A percentile compares a stretch with the other conserved stretches of the same genome.
Conservation (phyloP, 768 basidiomycete species). For the Calocybe cyanea region DNA sequence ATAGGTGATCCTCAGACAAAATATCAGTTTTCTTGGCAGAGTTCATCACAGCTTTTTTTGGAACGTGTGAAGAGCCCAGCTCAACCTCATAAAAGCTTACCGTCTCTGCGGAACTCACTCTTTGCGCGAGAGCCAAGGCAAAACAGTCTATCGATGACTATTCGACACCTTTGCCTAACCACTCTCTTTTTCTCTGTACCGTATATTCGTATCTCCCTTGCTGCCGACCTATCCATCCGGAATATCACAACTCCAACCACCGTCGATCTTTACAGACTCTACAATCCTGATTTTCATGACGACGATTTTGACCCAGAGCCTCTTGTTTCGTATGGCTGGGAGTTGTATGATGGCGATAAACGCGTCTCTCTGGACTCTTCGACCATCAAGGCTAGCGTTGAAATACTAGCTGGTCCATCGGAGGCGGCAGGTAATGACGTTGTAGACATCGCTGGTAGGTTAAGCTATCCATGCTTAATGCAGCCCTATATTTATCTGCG, state of each 20-base stretch:
- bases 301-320: not conserved
- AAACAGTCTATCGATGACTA: no score
- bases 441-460: slow-evolving; percentile 7
- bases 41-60: no score
- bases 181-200: no score
- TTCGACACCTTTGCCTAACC: no score
- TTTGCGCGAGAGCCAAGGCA: no score
- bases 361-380: not conserved
- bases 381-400: not conserved
- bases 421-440: slow-evolving; percentile 1
- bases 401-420: slow-evolving; percentile 2
- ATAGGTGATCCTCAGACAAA: no score
- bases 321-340: not conserved
- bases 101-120: no score
- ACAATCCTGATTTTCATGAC: not conserved
- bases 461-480: not conserved
- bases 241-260: not conserved
- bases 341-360: not conserved
- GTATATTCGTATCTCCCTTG: no score
- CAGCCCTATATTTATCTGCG: not conserved
- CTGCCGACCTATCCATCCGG: not conserved
- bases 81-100: no score
- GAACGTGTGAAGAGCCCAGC: no score
- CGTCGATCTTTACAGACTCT: not conserved
- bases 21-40: no score